Evolutionary conservation across 306 rosid species (phyloP).

Genomic region (Glycine tomentella): DNA sequence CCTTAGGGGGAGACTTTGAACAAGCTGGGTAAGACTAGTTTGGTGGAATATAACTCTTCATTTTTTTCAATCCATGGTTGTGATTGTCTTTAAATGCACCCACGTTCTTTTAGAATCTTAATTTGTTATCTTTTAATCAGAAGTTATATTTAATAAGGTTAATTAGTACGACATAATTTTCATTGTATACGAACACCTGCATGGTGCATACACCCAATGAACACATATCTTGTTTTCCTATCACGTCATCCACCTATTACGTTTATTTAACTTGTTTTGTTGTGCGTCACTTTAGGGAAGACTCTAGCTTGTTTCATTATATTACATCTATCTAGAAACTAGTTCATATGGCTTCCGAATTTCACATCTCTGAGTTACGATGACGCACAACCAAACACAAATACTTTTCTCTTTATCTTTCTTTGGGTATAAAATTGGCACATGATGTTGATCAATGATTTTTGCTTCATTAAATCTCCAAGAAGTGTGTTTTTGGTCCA

Average conservation of each 20-base stretch:
- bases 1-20: slow-evolving; percentile 58
- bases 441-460: background rate
- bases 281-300: background rate
- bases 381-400: background rate
- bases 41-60: background rate
- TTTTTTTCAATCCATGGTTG: too few species aligned
- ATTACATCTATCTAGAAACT: background rate
- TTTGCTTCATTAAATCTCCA: background rate
- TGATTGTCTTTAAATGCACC: background rate
- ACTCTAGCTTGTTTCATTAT: background rate
- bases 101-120: background rate
- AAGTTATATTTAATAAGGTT: background rate
- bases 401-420: background rate
- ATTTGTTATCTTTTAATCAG: background rate
- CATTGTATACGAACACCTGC: background rate
- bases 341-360: background rate
- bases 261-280: background rate
- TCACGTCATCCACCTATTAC: background rate
- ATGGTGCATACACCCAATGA: background rate
- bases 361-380: background rate
- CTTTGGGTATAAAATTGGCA: background rate
- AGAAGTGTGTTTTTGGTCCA: background rate
- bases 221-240: background rate
- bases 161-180: background rate
- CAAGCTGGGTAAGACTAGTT: slow-evolving; percentile 62